A percentile compares a stretch with the other conserved stretches of the same genome.
Evolutionary conservation across 1,284 basidiomycete species (phyloP).

Genomic region (Trametes pubescens): DNA sequence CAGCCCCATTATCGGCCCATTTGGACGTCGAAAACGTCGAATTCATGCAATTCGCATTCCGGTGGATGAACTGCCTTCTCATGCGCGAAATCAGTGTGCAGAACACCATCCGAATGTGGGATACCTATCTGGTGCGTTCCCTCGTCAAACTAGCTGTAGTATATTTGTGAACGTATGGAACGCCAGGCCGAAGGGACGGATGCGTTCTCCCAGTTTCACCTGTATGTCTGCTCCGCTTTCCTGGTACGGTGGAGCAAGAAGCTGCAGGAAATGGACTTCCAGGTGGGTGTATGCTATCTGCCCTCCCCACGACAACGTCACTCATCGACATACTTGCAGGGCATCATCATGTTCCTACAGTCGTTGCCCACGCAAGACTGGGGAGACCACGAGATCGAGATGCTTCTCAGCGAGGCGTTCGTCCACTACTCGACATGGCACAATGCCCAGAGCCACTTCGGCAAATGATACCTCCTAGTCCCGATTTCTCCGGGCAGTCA

Average conservation of each 20-base stretch:
- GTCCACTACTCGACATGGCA: slow-evolving; percentile 95
- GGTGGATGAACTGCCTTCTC: slow-evolving; percentile 98
- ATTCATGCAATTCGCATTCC: slow-evolving; percentile 98
- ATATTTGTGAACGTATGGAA: slow-evolving; percentile 1
- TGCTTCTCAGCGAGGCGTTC: slow-evolving; percentile 95
- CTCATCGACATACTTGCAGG: slow-evolving; percentile 54
- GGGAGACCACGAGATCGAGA: slow-evolving; percentile 95
- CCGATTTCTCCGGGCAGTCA: not conserved
- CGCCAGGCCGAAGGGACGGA: slow-evolving; percentile 90
- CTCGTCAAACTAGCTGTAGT: slow-evolving; percentile 1
- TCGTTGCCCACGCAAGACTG: slow-evolving; percentile 94
- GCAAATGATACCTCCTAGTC: slow-evolving; percentile 38
- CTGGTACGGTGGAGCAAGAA: slow-evolving; percentile 92
- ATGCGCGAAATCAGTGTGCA: slow-evolving; percentile 96
- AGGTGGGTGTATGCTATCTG: slow-evolving; percentile 58
- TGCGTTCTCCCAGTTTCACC: slow-evolving; percentile 95
- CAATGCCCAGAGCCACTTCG: slow-evolving; percentile 92
- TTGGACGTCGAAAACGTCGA: slow-evolving; percentile 91
- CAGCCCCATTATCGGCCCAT: slow-evolving; percentile 84
- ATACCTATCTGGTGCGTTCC: slow-evolving; percentile 88
- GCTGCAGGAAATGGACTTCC: slow-evolving; percentile 94
- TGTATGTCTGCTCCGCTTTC: slow-evolving; percentile 96
- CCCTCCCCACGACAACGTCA: not conserved
- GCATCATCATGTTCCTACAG: slow-evolving; percentile 99
- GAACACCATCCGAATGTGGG: slow-evolving; percentile 98